These are phyloP conservation scores for Curvularia sp. DNA, from an alignment of 2,329 filamentous ascomycete species.

Conservation along the genomic window DNA sequence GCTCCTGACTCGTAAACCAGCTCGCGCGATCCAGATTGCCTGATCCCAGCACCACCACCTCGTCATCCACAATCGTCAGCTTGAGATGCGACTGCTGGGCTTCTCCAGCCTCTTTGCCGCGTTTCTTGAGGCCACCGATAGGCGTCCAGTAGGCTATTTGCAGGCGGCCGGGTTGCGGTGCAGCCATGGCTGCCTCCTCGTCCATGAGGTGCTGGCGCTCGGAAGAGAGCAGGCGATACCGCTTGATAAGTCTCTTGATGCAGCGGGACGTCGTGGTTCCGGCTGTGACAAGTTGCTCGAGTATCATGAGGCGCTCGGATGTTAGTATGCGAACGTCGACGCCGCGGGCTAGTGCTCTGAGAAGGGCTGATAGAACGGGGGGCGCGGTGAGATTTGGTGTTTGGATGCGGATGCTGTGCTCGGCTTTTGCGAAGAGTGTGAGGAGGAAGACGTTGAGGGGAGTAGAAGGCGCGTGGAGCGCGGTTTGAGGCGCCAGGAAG, in stretches of 20 bases:
- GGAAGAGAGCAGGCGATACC: constrained; percentile 55
- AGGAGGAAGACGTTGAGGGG: constrained; percentile 73
- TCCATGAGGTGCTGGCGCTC: constrained; percentile 23
- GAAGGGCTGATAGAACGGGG: constrained; percentile 67
- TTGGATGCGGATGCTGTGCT: constrained; percentile 69
- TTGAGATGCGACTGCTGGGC: constrained; percentile 81
- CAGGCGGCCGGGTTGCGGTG: constrained; percentile 56
- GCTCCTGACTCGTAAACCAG: constrained; percentile 86
- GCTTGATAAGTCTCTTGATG: constrained; percentile 64
- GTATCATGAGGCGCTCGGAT: constrained; percentile 72
- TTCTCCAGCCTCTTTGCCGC: constrained; percentile 54
- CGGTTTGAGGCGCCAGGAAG: constrained; percentile 43
- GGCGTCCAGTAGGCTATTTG: constrained; percentile 66
- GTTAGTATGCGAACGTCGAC: constrained; percentile 74
- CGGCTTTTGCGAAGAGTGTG: constrained; percentile 66
- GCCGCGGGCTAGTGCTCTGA: constrained; percentile 68
- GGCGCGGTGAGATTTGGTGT: constrained; percentile 79
- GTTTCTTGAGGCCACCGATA: constrained; percentile 31
- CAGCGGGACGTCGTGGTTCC: constrained; percentile 75
- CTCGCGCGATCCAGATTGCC: constrained; percentile 86
- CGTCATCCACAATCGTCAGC: constrained; percentile 73
- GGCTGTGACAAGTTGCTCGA: constrained; percentile 82
- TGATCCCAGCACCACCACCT: constrained; percentile 74
- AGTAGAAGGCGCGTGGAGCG: constrained; percentile 68
- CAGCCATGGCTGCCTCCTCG: constrained; percentile 41